These are phyloP conservation scores for Neospora caninum DNA, from an alignment of 169 alveolate genomes.

Conservation along the genomic window DNA sequence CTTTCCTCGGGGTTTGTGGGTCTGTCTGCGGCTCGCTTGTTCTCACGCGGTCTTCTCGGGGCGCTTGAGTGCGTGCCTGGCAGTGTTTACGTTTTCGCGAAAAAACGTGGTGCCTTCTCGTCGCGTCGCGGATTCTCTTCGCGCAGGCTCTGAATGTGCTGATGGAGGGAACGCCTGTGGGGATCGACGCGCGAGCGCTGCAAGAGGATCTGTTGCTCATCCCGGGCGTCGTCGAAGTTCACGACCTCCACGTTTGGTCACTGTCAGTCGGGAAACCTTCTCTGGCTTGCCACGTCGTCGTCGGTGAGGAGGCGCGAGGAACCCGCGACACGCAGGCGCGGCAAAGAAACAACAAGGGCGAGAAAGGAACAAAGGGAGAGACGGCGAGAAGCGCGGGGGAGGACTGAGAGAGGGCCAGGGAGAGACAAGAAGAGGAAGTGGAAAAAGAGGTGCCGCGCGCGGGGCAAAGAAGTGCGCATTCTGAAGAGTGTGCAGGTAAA, in stretches of 20 bases:
- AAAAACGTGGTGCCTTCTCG: not conserved
- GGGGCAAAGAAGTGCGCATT: no score
- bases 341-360: no score
- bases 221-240: constrained; percentile 91
- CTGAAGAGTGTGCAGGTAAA: no score
- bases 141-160: constrained; percentile 82
- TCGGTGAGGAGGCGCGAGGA: constrained; percentile 73
- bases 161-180: constrained; percentile 95
- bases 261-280: constrained; percentile 92
- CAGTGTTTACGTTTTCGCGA: not conserved
- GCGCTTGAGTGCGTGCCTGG: no score
- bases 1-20: not conserved
- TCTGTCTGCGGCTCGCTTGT: not conserved
- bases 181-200: constrained; percentile 85
- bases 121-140: not conserved
- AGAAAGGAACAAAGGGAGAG: not conserved
- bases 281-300: constrained; percentile 91
- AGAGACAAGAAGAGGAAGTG: not conserved
- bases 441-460: no score
- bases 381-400: no score
- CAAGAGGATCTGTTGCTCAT: constrained; percentile 82
- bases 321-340: not conserved
- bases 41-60: no score
- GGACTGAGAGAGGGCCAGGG: no score
- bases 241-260: constrained; percentile 97